Evolutionary conservation across 441 rosid genomes (phyloP), one percentile per base, ranked within the genome.

Genomic region (Eutrema salsugineum): DNA sequence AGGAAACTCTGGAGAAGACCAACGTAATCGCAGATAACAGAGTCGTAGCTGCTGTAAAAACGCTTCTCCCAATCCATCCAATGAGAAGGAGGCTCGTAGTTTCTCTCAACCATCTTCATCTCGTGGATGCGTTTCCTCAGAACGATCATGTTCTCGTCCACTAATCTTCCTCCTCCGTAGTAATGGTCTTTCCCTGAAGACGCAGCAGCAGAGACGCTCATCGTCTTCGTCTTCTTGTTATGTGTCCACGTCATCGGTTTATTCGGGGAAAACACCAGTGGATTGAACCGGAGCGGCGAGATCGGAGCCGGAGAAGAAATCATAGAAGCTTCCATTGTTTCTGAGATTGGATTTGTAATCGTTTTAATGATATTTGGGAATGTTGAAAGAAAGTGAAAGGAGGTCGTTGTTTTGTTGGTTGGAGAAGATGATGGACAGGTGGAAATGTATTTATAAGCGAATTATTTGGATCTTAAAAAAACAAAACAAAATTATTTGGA

Each of bases 51-150:
- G 22, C 70, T 63, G 44, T 77, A 86, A 39, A 67, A 89, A 6
- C 75, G 86, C 51, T 91, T 89, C 86, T 91, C 94, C 92, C 94
- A 91, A 2, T 79, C 85, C 87, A 83, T 82, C 97, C 97, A 88
- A 10, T 85, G 74, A 14, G 82, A 43, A 9, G 94, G 91, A n/a
- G 87, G 91, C 78, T 91, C 86, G 55, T 82, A 82, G 76, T 84
- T 84, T 58, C 83, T 57, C 84, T 91, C 96, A 9, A 70, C 76
- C 89, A 82, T 83, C 82, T 86, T 89, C 87, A 78, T 78, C 83
- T 88, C 92, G 53, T 83, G 92, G 11, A 91, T 85, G 8, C 90
- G 81, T 66, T 81, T 88, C 68, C 96, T 74, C 0, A 89, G 83
- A 8, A 88, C 92, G n/a, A 86, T 83, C 93, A 89, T 85, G 79